Conservation (phyloP, 2,329 filamentous ascomycete species). For the Cordyceps farinosa region DNA sequence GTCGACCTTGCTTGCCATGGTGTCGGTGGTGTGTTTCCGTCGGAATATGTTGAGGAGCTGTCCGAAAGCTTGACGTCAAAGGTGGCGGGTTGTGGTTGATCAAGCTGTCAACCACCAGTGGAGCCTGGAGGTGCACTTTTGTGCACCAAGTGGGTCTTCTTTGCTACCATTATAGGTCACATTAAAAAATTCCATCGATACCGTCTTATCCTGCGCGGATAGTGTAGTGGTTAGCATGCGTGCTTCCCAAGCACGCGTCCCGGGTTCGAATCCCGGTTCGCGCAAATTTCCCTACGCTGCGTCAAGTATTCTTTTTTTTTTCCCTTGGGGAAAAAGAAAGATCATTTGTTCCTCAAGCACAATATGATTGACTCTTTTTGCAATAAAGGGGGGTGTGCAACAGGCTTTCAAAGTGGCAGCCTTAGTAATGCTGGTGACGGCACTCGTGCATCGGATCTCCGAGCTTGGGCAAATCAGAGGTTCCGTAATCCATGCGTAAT, state of each 20-base stretch:
- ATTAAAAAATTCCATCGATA: not conserved
- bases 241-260: conserved; percentile 20
- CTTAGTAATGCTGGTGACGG: conserved; percentile 16
- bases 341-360: not conserved
- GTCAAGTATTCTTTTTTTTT: not conserved
- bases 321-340: not conserved
- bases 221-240: conserved; percentile 20
- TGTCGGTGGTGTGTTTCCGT: conserved; percentile 3
- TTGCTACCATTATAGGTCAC: not conserved
- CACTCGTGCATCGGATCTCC: conserved; percentile 16
- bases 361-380: too few relatives aligned
- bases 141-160: not conserved
- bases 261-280: conserved; percentile 20
- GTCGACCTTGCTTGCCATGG: conserved; percentile 40
- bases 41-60: too few relatives aligned
- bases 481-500: conserved; percentile 15
- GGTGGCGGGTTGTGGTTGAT: not conserved
- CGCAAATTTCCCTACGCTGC: conserved; percentile 18
- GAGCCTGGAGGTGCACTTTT: conserved; percentile 10
- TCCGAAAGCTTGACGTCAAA: not conserved
- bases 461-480: conserved; percentile 16
- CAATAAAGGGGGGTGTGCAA: not conserved
- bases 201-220: conserved; percentile 17
- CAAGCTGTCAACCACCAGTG: not conserved
- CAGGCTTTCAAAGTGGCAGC: not conserved